Evolutionary conservation across 2,329 filamentous ascomycete species (phyloP).

Genomic region (Pseudocercospora cruenta): DNA sequence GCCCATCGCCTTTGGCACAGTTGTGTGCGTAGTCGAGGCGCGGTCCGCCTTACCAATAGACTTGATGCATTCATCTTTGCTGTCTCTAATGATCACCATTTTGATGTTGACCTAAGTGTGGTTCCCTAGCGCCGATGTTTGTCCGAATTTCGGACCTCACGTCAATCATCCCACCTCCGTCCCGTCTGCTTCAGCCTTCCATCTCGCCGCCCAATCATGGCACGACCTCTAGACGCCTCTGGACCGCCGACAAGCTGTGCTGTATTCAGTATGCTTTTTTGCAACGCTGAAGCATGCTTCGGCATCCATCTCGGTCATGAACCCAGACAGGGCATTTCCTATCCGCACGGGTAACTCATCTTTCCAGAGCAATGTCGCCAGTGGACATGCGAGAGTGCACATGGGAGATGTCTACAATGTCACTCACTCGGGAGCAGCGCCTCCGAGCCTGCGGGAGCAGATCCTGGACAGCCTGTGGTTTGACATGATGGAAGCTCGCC

Average conservation of each 20-base stretch:
- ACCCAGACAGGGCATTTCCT: not conserved
- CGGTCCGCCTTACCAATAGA: slow-evolving; percentile 27
- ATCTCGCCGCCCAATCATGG: no score
- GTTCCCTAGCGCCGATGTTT: no score
- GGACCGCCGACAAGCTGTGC: not conserved
- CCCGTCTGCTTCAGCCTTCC: no score
- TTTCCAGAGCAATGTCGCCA: not conserved
- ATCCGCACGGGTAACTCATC: not conserved
- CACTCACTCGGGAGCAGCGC: not conserved
- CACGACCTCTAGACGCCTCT: not conserved
- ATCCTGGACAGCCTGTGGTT: not conserved
- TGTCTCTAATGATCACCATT: not conserved
- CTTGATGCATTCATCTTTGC: slow-evolving; percentile 25
- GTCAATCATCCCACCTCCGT: no score
- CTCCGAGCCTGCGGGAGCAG: not conserved
- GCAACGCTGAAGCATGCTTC: not conserved
- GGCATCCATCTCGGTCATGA: not conserved
- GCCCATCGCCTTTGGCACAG: slow-evolving; percentile 77
- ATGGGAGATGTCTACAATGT: not conserved
- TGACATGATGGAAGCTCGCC: not conserved
- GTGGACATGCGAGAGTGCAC: not conserved
- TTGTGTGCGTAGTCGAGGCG: slow-evolving; percentile 25
- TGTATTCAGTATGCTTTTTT: no score
- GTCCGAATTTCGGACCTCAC: no score
- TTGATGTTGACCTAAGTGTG: no score